These are phyloP conservation scores for Penicillium canariense DNA, from an alignment of 495 filamentous ascomycete species.

Conservation along the genomic window DNA sequence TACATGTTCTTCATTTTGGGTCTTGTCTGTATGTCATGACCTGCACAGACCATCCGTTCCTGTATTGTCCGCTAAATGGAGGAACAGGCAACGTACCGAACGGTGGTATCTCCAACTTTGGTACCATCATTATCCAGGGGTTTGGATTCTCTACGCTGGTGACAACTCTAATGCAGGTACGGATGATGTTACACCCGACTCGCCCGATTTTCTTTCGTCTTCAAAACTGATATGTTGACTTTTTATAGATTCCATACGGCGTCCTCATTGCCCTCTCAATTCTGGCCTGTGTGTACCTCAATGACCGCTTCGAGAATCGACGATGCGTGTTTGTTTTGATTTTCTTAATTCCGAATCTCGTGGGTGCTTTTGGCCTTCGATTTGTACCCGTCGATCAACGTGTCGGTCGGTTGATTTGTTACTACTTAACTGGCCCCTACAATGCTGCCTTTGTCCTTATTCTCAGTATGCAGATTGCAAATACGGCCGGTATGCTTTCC, in stretches of 20 bases:
- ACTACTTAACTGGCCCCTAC: conserved; percentile 58
- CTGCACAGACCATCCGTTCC: background rate
- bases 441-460: conserved; percentile 60
- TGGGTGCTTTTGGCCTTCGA: conserved; percentile 53
- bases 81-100: conserved; percentile 43
- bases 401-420: conserved; percentile 54
- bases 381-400: conserved; percentile 46
- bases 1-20: conserved; percentile 63
- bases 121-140: conserved; percentile 59
- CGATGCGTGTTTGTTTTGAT: conserved; percentile 54
- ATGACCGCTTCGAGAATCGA: conserved; percentile 56
- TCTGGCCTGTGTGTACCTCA: conserved; percentile 54
- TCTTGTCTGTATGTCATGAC: conserved; percentile 26
- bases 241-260: conserved; percentile 55
- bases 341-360: conserved; percentile 55
- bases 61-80: background rate
- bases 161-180: conserved; percentile 47
- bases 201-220: conserved; percentile 5
- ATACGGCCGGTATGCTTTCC: conserved; percentile 42
- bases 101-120: conserved; percentile 58
- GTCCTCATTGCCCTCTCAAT: conserved; percentile 57
- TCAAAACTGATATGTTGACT: conserved; percentile 1
- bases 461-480: conserved; percentile 56
- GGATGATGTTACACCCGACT: background rate
- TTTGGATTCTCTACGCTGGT: conserved; percentile 57